Percentiles rank a stretch among this genome's conserved stretches.
Conservation (phyloP, 1,139 yeast species). For the Diutina rugosa region DNA sequence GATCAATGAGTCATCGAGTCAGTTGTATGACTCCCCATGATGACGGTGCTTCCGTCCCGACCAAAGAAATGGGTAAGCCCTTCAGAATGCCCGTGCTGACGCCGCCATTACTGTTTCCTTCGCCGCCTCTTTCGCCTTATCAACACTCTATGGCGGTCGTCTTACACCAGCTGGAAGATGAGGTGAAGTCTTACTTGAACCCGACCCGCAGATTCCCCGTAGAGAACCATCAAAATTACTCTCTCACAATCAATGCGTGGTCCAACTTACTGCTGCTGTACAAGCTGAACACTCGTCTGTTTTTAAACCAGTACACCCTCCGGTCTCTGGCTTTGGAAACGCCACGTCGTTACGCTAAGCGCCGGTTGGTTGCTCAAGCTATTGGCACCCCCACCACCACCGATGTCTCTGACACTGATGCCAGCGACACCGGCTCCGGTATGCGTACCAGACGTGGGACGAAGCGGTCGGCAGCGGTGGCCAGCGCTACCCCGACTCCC, state of each 20-base stretch:
- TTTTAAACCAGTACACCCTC: constrained; percentile 34
- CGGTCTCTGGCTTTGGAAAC: neutral
- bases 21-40: constrained; percentile 2
- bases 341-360: neutral
- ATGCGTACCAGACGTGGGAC: constrained; percentile 49
- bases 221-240: constrained; percentile 32
- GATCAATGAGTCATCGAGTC: constrained; percentile 1
- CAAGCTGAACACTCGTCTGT: constrained; percentile 33
- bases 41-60: neutral
- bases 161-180: neutral
- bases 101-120: neutral
- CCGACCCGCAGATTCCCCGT: constrained; percentile 25
- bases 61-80: neutral
- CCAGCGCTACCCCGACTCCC: constrained; percentile 9
- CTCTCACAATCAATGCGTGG: constrained; percentile 42
- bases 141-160: neutral
- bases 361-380: neutral
- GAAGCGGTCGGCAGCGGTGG: constrained; percentile 14
- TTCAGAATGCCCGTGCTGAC: neutral
- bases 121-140: neutral
- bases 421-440: constrained; percentile 19
- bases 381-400: constrained; percentile 5
- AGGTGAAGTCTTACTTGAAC: constrained; percentile 11
- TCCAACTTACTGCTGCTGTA: constrained; percentile 25
- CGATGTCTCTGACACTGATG: constrained; percentile 18